Evolutionary conservation across 495 filamentous ascomycete species (phyloP).

Genomic region (Penicillium roqueforti): DNA sequence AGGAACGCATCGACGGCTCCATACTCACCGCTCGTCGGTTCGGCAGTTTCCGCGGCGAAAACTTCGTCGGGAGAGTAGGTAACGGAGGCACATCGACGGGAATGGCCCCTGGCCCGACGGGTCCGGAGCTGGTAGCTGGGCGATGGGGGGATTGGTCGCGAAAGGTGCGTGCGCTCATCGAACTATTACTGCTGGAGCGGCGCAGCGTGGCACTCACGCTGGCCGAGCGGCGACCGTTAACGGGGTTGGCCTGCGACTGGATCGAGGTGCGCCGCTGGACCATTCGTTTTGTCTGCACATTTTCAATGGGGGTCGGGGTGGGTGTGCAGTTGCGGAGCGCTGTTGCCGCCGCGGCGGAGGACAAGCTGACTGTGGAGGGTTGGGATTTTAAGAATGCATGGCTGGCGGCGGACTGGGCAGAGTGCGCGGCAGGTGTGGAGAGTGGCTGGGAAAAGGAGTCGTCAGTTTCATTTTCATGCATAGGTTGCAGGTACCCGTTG

Average conservation of each 20-base stretch:
- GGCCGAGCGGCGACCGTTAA: slow-evolving; percentile 34
- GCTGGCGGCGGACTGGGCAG: slow-evolving; percentile 69
- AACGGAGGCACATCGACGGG: slow-evolving; percentile 62
- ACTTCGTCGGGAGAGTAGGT: slow-evolving; percentile 59
- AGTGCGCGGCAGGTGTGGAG: slow-evolving; percentile 57
- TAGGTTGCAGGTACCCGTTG: slow-evolving; percentile 8
- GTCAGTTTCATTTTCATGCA: slow-evolving; percentile 14
- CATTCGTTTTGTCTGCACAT: slow-evolving; percentile 85
- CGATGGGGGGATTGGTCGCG: slow-evolving; percentile 62
- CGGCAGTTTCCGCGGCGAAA: slow-evolving; percentile 29
- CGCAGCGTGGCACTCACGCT: slow-evolving; percentile 47
- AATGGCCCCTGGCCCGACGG: slow-evolving; percentile 26
- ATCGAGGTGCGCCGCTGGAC: slow-evolving; percentile 63
- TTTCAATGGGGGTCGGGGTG: slow-evolving; percentile 69
- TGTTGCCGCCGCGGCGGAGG: slow-evolving; percentile 78
- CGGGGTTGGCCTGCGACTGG: slow-evolving; percentile 58
- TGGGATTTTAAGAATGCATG: slow-evolving; percentile 72
- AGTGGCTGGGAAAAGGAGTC: slow-evolving; percentile 40
- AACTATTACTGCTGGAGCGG: slow-evolving; percentile 65
- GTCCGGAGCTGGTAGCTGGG: slow-evolving; percentile 40
- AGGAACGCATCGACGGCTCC: slow-evolving; percentile 48
- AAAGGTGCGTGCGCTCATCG: slow-evolving; percentile 85
- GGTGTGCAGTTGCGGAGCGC: slow-evolving; percentile 72
- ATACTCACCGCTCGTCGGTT: slow-evolving; percentile 51
- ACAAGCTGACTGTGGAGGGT: slow-evolving; percentile 61